phyloP scores from a whole-genome alignment of 2,329 filamentous ascomycete genomes.

The Dryadomyces quercus-mongolicae region DNA sequence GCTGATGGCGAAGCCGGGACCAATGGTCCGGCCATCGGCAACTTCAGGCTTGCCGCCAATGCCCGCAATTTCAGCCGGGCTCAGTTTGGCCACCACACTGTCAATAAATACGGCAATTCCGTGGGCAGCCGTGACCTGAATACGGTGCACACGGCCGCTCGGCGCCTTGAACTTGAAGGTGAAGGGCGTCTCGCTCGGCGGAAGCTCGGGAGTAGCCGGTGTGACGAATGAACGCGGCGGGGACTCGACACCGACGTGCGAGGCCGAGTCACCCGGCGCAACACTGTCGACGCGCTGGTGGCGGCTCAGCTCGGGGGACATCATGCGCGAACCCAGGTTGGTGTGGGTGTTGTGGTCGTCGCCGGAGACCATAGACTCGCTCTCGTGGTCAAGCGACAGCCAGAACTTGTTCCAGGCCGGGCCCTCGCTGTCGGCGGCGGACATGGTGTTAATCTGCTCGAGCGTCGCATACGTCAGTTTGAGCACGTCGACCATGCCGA shows the following conservation, averaged over 20 bases:
- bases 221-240: constrained; percentile 53
- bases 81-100: constrained; percentile 73
- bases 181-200: constrained; percentile 65
- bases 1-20: constrained; percentile 78
- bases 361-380: constrained; percentile 91
- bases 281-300: constrained; percentile 59
- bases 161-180: constrained; percentile 99
- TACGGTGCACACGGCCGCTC: constrained; percentile 81
- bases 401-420: constrained; percentile 99
- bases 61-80: constrained; percentile 56
- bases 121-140: constrained; percentile 71
- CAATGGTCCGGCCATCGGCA: constrained; percentile 69
- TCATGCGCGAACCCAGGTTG: constrained; percentile 58
- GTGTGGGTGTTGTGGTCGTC: constrained; percentile 54
- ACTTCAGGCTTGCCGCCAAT: constrained; percentile 72
- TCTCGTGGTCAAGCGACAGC: constrained; percentile 89
- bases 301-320: constrained; percentile 52
- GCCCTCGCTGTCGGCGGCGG: constrained; percentile 75
- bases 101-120: constrained; percentile 70
- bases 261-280: constrained; percentile 86
- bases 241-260: constrained; percentile 74
- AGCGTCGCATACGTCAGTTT: constrained; percentile 97
- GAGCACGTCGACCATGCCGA: constrained; percentile 97
- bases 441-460: constrained; percentile 96
- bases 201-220: constrained; percentile 35